These are phyloP conservation scores for Phytophthora pistaciae DNA, from an alignment of 352 stramenopile species.

Conservation along the genomic window DNA sequence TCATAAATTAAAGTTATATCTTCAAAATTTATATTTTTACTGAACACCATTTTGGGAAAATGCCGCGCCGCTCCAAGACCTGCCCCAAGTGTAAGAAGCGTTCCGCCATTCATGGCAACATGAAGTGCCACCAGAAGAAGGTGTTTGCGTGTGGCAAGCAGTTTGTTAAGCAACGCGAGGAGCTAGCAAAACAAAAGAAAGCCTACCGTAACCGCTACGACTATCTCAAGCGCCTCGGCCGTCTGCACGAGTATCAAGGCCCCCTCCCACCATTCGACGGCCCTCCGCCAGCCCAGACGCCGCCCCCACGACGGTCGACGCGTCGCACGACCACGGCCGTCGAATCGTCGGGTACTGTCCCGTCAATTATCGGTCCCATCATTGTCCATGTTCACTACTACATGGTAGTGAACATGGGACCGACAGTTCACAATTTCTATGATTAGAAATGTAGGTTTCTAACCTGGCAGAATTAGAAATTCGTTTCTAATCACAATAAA, in stretches of 20 bases:
- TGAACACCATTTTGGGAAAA: background rate
- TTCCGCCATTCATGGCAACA: background rate
- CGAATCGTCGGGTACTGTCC: background rate
- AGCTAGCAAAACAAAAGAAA: background rate
- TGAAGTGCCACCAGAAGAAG: background rate
- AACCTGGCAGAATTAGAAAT: background rate
- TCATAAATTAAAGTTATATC: background rate
- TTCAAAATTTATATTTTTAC: background rate
- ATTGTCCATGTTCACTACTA: background rate
- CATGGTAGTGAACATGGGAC: no score
- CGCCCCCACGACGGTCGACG: no score
- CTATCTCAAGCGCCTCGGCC: background rate
- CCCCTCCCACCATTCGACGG: background rate
- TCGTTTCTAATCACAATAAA: background rate
- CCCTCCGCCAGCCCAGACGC: background rate
- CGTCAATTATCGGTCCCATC: background rate
- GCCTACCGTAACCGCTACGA: background rate
- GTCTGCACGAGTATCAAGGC: no score
- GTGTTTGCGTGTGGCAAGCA: background rate
- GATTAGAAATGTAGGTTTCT: background rate
- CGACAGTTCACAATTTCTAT: background rate
- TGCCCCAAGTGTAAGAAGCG: background rate
- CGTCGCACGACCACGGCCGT: background rate
- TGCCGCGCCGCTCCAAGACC: background rate
- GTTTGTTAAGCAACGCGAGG: background rate